Conservation (phyloP, 805 yeast species). For the Wickerhamomyces bisporus region DNA sequence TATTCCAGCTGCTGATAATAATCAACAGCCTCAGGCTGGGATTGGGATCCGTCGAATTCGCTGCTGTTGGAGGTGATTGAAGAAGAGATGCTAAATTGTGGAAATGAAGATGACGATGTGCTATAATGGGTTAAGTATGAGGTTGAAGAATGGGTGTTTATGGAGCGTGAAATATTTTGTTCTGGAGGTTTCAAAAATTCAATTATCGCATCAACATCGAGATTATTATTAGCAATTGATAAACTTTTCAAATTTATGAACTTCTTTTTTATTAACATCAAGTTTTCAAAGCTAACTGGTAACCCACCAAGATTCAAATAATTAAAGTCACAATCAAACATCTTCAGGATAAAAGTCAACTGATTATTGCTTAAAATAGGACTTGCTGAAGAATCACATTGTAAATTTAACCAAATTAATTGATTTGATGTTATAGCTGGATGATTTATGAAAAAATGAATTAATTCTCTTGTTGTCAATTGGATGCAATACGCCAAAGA, state of each 20-base stretch:
- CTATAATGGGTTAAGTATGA: slow-evolving; percentile 27
- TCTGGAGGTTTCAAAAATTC: slow-evolving; percentile 28
- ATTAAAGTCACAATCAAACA: slow-evolving; percentile 34
- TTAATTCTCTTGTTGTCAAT: slow-evolving; percentile 65
- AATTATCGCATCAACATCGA: slow-evolving; percentile 28
- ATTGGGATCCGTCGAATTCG: too few species aligned
- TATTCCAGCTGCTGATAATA: slow-evolving; percentile 39
- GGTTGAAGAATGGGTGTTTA: slow-evolving; percentile 14
- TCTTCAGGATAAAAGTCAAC: slow-evolving; percentile 38
- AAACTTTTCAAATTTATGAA: slow-evolving; percentile 33
- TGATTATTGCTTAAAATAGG: slow-evolving; percentile 52
- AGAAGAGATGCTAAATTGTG: too few species aligned
- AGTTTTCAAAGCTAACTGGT: slow-evolving; percentile 39
- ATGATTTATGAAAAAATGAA: slow-evolving; percentile 65
- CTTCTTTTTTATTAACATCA: slow-evolving; percentile 34
- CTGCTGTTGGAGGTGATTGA: too few species aligned
- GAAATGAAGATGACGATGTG: slow-evolving; percentile 13
- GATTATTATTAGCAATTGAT: slow-evolving; percentile 29
- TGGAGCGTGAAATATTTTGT: slow-evolving; percentile 1
- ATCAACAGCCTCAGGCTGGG: slow-evolving; percentile 7
- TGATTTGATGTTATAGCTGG: slow-evolving; percentile 50
- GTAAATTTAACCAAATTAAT: slow-evolving; percentile 62
- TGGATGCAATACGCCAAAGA: slow-evolving; percentile 63
- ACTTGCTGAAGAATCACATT: slow-evolving; percentile 58
- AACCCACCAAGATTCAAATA: slow-evolving; percentile 63